Evolutionary conservation across 306 rosid species (phyloP).

Genomic region (Abrus pulchellus): DNA sequence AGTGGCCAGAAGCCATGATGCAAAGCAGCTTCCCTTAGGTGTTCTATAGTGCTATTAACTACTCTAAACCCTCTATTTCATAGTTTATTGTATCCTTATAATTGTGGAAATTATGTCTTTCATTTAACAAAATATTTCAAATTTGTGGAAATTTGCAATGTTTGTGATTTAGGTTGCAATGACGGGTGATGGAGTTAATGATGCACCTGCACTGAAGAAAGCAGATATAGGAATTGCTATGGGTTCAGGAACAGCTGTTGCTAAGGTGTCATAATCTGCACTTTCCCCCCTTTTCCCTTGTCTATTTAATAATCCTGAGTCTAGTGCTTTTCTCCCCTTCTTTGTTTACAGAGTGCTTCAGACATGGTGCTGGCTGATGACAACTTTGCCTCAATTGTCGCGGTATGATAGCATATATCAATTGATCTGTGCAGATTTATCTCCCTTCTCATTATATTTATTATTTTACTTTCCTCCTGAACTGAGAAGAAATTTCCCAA

Average conservation of each 20-base stretch:
- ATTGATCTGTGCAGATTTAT: constrained; percentile 38
- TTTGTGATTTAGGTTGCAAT: constrained; percentile 83
- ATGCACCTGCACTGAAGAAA: constrained; percentile 97
- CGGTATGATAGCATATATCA: constrained; percentile 64
- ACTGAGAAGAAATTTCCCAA: constrained; percentile 15
- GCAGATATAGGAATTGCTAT: constrained; percentile 99
- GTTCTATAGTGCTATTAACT: constrained; percentile 10
- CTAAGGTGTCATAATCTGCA: constrained; percentile 71
- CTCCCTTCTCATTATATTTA: not conserved
- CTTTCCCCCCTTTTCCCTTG: not conserved
- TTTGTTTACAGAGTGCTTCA: constrained; percentile 80
- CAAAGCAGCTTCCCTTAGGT: constrained; percentile 19
- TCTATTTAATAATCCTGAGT: constrained; percentile 40
- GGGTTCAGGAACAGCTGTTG: constrained; percentile 99
- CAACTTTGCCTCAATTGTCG: constrained; percentile 96
- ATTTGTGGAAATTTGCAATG: constrained; percentile 38
- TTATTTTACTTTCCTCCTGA: constrained; percentile 2
- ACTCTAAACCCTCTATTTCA: constrained; percentile 5
- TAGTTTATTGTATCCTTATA: constrained; percentile 15
- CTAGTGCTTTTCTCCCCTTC: constrained; percentile 7
- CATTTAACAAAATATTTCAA: constrained; percentile 17
- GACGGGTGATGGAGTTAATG: constrained; percentile 99
- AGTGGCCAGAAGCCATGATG: constrained; percentile 12
- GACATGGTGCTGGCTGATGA: constrained; percentile 99
- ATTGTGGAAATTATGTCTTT: constrained; percentile 21